Base-by-base conservation (phyloP, 2,329 filamentous ascomycete genomes). In the Ilyonectria mors-panacis region DNA sequence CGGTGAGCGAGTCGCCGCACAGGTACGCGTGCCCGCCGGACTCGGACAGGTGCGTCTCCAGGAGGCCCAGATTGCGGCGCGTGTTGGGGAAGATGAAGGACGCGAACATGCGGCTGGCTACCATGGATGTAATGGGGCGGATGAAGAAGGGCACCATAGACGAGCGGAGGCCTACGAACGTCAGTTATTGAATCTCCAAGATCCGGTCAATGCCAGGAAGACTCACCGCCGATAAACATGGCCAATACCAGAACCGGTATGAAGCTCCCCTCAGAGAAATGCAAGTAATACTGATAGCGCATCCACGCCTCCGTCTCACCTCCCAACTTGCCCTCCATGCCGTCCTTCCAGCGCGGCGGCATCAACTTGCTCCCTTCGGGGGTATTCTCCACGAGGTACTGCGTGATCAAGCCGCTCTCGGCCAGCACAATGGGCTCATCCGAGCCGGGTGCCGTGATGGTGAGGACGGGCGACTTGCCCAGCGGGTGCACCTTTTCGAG, bases 211-310 rank as follows among this genome's bases (percentile, higher is more conserved):
- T n/a, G 12, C 4, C n/a, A 30, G 13, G 26, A 44, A 1, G 37
- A 81, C 84, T 65, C 77, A 87, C 85, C 78, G 4, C 76, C 76
- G 13, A 92, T 82, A 28, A 97, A 81, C 17, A 96, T 77, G 15
- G 85, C 82, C 68, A 93, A 80, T 1, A 95, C 81, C 69, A 96
- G 79, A 54, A 90, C 83, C 0, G 89, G 87, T 91, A 97, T 96
- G 68, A 98, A 81, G 67, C 89, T 93, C 12, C 95, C 95, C 82
- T 98, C 95, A 6, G 89, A 86, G 80, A 95, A 98, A 78, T 97
- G 92, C 85, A 97, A 88, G 72, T 89, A 89, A 78, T 94, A 93
- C 76, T 86, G 84, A 78, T 86, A 89, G 56, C 88, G 84, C 78
- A 89, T 78, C 84, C 85, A 90, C 66, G 83, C 84, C 75, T 90